Base-by-base conservation (phyloP, 257 asterid species). In the Jaltomata sinuosa region DNA sequence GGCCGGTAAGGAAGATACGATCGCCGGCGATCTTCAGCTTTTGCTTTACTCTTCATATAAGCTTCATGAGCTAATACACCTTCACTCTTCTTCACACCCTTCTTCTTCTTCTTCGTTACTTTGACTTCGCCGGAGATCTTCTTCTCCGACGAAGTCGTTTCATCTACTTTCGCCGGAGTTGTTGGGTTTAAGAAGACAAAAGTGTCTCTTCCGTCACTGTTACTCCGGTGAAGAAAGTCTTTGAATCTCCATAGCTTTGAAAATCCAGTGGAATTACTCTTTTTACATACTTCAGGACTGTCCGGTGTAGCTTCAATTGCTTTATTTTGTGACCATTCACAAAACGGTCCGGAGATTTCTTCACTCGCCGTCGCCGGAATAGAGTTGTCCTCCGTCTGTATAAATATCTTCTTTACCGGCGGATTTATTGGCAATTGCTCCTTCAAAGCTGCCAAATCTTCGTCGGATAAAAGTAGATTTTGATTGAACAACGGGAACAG, bases 1-100 rank as follows among this genome's bases (percentile, higher is more conserved):
- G 95, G 97, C 91, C 98, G 89, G 92, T 97, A 97, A 29, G 98
- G 99, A 83, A 95, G 83, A 80, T 95, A 93, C 69, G 98, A 91
- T 86, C 93, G 89, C 87, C 94, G 92, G 83, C 91, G 92, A 40
- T 84, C 92, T 34, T 79, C 91, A 31, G 65, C 90, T 83, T 88
- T 91, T 0, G 94, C 97, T 87, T 93, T 96, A 22, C 90, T 93
- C 85, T 72, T 92, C 94, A 97, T 21, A 59, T 94, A 96, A 55
- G 83, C 91, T 88, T 95, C 99, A 18, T 94, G 97, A 6, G 99
- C 89, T 36, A 97, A 92, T 65, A 87, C 83, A 86, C 85, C 87
- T 82, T 89, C 91, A 2, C 83, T 67, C 76, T 88, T 93, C 61
- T 86, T 89, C 85, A 77, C 45, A 8, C 15, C 62, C 5, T 88